Percentiles rank a stretch among this genome's conserved stretches.
These are phyloP conservation scores for Rhodotorula paludigena DNA, from an alignment of 768 basidiomycete genomes.

Conservation along the genomic window DNA sequence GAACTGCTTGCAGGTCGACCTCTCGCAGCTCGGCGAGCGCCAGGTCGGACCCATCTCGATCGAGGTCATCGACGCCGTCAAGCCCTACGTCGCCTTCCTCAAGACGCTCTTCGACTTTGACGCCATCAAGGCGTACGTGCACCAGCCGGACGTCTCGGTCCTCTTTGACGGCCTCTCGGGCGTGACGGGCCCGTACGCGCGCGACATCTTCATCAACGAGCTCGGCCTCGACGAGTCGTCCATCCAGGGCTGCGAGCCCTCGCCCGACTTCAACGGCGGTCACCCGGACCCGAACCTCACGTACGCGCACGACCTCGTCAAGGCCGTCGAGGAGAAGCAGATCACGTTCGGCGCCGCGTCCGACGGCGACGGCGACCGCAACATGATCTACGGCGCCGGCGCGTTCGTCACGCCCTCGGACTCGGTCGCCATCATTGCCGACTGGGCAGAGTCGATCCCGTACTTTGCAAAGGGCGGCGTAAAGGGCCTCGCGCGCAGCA, in stretches of 20 bases:
- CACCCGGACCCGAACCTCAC: conserved; percentile 99
- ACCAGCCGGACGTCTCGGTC: conserved; percentile 61
- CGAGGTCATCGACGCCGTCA: conserved; percentile 87
- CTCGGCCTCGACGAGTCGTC: conserved; percentile 74
- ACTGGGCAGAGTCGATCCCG: conserved; percentile 84
- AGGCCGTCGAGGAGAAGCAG: conserved; percentile 75
- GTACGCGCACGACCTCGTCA: conserved; percentile 90
- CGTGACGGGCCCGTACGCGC: conserved; percentile 94
- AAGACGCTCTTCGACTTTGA: conserved; percentile 89
- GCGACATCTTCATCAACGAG: conserved; percentile 73
- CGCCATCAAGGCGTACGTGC: conserved; percentile 85
- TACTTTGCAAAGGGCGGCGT: conserved; percentile 87
- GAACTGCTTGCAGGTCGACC: conserved; percentile 60
- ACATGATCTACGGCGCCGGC: conserved; percentile 98
- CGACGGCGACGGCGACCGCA: conserved; percentile 95
- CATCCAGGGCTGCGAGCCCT: conserved; percentile 82
- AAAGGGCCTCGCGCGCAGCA: conserved; percentile 90
- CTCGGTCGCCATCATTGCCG: conserved; percentile 96
- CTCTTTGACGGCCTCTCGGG: conserved; percentile 95
- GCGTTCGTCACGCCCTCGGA: conserved; percentile 98
- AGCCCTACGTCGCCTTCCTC: conserved; percentile 77
- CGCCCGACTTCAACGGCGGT: conserved; percentile 93
- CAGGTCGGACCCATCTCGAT: conserved; percentile 77
- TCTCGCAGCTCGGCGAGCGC: conserved; percentile 72
- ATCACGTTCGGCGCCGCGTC: conserved; percentile 93